These are phyloP conservation scores for Immersiella caudata DNA, from an alignment of 495 filamentous ascomycete genomes.

Conservation along the genomic window DNA sequence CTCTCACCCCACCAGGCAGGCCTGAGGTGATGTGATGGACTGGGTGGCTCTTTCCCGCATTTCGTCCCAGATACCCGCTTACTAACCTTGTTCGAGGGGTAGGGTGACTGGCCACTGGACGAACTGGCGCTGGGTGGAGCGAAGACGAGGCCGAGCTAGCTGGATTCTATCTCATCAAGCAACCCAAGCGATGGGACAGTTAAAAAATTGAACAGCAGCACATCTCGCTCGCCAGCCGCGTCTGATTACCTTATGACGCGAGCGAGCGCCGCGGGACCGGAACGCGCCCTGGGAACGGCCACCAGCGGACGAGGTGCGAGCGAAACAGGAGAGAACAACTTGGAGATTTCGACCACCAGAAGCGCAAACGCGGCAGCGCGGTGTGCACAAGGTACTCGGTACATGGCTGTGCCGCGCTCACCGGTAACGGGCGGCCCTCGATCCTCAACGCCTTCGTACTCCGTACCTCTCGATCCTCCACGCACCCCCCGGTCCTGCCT, in stretches of 20 bases:
- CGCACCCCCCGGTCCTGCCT: background rate
- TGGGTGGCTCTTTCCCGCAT: conserved; percentile 7
- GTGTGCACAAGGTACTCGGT: background rate
- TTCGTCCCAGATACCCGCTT: background rate
- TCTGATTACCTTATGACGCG: background rate
- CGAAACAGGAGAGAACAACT: background rate
- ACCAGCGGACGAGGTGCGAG: conserved; percentile 24
- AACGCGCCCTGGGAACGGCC: conserved; percentile 17
- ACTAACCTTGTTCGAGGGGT: background rate
- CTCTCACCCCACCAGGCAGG: conserved; percentile 4
- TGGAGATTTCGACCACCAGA: conserved; percentile 10
- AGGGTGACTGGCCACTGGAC: background rate
- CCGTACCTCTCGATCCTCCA: background rate
- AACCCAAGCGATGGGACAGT: conserved; percentile 15
- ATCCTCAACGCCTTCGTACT: too few relatives aligned
- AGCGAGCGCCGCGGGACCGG: conserved; percentile 21
- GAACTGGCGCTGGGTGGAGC: background rate
- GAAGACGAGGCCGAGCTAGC: background rate
- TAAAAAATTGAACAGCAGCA: conserved; percentile 14
- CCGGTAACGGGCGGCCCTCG: background rate
- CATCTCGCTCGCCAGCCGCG: background rate
- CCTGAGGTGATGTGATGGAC: too few relatives aligned
- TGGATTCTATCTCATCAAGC: background rate
- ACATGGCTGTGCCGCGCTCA: background rate
- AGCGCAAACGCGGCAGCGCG: conserved; percentile 32